Conservation (phyloP, 768 basidiomycete species). For the Roridomyces roridus region DNA sequence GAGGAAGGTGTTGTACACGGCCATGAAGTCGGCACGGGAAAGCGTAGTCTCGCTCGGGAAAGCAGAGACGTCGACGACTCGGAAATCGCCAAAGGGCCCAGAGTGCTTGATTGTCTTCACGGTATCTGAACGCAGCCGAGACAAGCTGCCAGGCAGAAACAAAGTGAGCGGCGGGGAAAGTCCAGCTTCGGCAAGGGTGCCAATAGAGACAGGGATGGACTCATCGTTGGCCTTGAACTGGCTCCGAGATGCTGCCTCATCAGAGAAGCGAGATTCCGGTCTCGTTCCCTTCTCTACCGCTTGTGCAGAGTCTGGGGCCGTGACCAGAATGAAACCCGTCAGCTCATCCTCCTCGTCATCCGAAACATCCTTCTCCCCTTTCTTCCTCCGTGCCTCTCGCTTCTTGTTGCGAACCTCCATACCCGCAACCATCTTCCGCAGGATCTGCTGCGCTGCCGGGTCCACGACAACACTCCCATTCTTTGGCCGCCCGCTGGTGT, state of each 20-base stretch:
- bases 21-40: background rate
- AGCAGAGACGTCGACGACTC: background rate
- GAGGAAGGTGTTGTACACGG: background rate
- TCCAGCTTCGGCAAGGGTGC: background rate
- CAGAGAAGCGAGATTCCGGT: background rate
- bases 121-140: background rate
- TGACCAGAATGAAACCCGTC: background rate
- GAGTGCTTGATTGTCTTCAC: background rate
- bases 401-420: conserved; percentile 1
- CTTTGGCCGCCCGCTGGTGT: too few species aligned
- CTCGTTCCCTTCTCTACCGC: too few species aligned
- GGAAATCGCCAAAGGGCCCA: background rate
- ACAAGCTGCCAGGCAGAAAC: background rate
- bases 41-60: background rate
- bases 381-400: background rate
- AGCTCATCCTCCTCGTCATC: background rate
- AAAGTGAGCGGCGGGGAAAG: background rate
- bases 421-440: too few species aligned
- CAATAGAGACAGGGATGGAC: background rate
- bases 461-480: too few species aligned
- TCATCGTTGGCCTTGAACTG: background rate
- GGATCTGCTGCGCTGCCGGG: too few species aligned
- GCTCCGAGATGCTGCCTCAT: background rate
- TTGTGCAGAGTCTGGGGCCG: background rate
- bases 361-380: background rate